Conservation (phyloP, 1,284 basidiomycete species). For the Omphalotus olearius region DNA sequence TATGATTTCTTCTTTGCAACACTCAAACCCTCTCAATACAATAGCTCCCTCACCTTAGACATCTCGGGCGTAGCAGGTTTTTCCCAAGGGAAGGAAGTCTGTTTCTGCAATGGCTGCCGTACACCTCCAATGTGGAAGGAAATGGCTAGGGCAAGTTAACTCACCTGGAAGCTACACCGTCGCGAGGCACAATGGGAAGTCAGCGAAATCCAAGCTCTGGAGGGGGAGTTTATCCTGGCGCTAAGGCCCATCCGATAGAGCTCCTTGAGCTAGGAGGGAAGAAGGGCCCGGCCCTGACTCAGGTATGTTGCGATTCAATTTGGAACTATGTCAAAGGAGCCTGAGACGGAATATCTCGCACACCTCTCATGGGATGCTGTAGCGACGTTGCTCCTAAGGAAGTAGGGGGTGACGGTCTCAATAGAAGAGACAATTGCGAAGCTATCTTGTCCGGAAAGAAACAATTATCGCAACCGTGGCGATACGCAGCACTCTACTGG, state of each 20-base stretch:
- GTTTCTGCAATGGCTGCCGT: slow-evolving; percentile 30
- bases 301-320: slow-evolving; percentile 24
- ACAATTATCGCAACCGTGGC: background rate
- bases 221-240: slow-evolving; percentile 27
- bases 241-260: slow-evolving; percentile 23
- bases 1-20: too few relatives aligned
- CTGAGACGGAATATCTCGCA: slow-evolving; percentile 25
- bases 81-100: slow-evolving; percentile 13
- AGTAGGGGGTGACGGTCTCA: background rate
- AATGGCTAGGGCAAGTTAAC: slow-evolving; percentile 31
- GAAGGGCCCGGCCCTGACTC: slow-evolving; percentile 25
- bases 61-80: slow-evolving; percentile 7
- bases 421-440: background rate
- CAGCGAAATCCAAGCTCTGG: slow-evolving; percentile 27
- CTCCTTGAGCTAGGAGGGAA: slow-evolving; percentile 25
- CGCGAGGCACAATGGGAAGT: slow-evolving; percentile 23
- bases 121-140: slow-evolving; percentile 25
- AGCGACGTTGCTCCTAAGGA: background rate
- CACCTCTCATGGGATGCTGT: slow-evolving; percentile 22
- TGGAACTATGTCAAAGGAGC: slow-evolving; percentile 22
- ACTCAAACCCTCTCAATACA: too few relatives aligned
- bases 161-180: slow-evolving; percentile 30
- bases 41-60: background rate
- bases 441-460: background rate
- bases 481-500: background rate